Conservation (phyloP, 202 grass and related monocot genomes). For the Carex sylvatica region DNA sequence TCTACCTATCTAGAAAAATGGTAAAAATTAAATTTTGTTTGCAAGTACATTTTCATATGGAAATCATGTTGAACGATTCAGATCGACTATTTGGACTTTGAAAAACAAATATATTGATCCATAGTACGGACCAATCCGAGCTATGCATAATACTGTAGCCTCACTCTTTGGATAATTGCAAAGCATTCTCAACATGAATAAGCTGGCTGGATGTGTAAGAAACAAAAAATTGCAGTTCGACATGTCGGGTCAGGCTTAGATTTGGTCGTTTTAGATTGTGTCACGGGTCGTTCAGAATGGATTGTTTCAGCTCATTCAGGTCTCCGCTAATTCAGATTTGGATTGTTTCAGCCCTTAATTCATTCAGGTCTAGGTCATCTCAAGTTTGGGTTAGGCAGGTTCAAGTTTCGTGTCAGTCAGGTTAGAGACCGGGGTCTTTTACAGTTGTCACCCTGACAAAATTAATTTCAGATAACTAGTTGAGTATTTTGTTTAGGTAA, state of each 20-base stretch:
- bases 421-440: background rate
- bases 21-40: too few relatives aligned
- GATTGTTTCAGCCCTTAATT: background rate
- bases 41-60: too few relatives aligned
- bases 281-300: conserved; percentile 1
- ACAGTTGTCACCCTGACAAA: too few relatives aligned
- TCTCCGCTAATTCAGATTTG: background rate
- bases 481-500: too few relatives aligned
- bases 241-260: background rate
- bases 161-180: background rate
- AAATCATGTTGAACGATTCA: too few relatives aligned
- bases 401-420: background rate
- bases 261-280: background rate
- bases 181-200: background rate
- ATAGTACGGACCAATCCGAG: too few relatives aligned
- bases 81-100: too few relatives aligned
- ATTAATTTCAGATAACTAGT: too few relatives aligned
- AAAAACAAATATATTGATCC: too few relatives aligned
- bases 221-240: background rate
- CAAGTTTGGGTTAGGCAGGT: too few relatives aligned
- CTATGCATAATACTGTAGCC: too few relatives aligned
- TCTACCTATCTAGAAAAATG: too few relatives aligned
- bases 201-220: background rate
- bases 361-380: background rate
- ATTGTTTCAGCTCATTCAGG: background rate